Evolutionary conservation across 306 rosid genomes (phyloP), one percentile per base, ranked within the genome.

Genomic region (Quercus variabilis): DNA sequence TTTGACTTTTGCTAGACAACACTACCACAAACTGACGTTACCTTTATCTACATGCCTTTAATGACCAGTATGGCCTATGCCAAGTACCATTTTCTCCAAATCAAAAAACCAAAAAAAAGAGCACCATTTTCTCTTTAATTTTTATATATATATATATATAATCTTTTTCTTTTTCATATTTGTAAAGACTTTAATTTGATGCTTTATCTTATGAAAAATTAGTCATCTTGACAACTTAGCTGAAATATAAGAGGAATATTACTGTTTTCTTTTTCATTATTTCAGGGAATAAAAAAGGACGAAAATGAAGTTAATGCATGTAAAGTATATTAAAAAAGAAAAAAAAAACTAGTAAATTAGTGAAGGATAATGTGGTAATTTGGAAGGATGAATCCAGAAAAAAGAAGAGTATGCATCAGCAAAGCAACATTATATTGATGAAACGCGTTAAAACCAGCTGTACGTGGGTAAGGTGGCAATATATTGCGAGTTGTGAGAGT

Each of bases 401-500:
- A 9, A 67, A 1, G n/a, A 3, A 3, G 18, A 21, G 25, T 15
- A 67, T 67, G 51, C 71, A 26, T 13, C 58, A 71, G n/a, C 38
- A 49, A 20, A 8, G 12, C 46, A 7, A 7, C 46, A 41, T 41
- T 41, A 41, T 3, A 14, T 49, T 5, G 20, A 71, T 33, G 21
- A 49, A 49, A 71, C 75, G 75, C 75, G 75, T 71, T 0, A 71
- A 71, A 71, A 49, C 75, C 75, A 71, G 75, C 75, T 71, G 75
- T 13, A 71, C 1, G 3, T 14, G 58, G n/a, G 55, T 35, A 69
- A n/a, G 55, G 20, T 46, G 57, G 58, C 57, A 21, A 14, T 35
- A 35, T 10, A 1, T 33, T 41, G 12, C 46, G 2, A 41, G 12
- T 41, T 41, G 46, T 41, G 46, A 41, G 12, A 41, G 46, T 41